A percentile compares a stretch with the other conserved stretches of the same genome.
Conservation (phyloP, 2,329 filamentous ascomycete genomes). For the Cladosporium sphaerospermum region DNA sequence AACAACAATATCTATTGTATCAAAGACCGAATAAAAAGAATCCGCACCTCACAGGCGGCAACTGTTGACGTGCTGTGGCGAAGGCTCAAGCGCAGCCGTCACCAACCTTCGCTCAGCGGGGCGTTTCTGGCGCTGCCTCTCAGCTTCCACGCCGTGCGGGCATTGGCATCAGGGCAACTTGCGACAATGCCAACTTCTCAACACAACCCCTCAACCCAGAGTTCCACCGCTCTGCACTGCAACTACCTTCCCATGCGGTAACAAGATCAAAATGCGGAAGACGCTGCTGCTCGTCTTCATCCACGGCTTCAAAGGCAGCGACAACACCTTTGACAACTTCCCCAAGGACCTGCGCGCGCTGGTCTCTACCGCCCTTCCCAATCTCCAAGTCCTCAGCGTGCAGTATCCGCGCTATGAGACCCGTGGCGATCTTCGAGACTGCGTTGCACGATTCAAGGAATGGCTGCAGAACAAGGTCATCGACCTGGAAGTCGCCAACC, state of each 20-base stretch:
- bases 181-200: slow-evolving; percentile 1
- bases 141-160: slow-evolving; percentile 1
- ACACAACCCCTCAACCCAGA: not conserved
- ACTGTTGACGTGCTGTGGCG: slow-evolving; percentile 8
- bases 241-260: not conserved
- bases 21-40: no score
- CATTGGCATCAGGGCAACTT: not conserved
- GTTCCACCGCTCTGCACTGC: no score
- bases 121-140: slow-evolving; percentile 1
- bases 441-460: slow-evolving; percentile 66
- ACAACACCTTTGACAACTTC: slow-evolving; percentile 71
- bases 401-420: slow-evolving; percentile 81
- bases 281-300: slow-evolving; percentile 78
- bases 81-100: not conserved
- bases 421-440: slow-evolving; percentile 66
- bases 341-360: slow-evolving; percentile 64
- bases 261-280: slow-evolving; percentile 48
- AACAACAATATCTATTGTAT: no score
- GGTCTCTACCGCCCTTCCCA: slow-evolving; percentile 60
- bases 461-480: slow-evolving; percentile 91
- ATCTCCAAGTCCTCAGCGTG: slow-evolving; percentile 59
- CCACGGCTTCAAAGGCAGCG: slow-evolving; percentile 82
- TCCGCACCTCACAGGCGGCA: not conserved
- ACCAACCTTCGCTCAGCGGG: not conserved
- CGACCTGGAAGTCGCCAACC: slow-evolving; percentile 79